Evolutionary conservation across 108 stramenopile species (phyloP).

Genomic region (Phaeodactylum tricornutum): DNA sequence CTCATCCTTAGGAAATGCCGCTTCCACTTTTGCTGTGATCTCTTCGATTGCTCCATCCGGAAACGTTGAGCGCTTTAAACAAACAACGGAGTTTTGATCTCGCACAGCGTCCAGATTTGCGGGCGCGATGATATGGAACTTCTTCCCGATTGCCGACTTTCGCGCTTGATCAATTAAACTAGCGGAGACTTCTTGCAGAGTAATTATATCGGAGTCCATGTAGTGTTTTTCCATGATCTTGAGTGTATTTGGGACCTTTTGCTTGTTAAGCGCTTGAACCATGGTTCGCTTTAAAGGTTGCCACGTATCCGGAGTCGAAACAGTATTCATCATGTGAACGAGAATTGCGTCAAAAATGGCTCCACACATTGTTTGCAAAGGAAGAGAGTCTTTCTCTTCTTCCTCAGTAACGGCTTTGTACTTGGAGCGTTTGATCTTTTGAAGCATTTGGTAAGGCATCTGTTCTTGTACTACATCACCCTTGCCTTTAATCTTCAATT

Average conservation of each 20-base stretch:
- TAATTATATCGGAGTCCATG: constrained; percentile 77
- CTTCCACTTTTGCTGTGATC: constrained; percentile 42
- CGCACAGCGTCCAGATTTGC: constrained; percentile 43
- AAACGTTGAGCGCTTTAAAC: constrained; percentile 49
- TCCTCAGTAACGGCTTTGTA: constrained; percentile 82
- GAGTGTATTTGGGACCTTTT: constrained; percentile 81
- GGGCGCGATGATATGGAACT: constrained; percentile 50
- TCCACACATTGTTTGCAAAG: constrained; percentile 83
- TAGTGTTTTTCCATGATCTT: constrained; percentile 78
- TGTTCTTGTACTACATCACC: constrained; percentile 35
- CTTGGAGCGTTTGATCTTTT: constrained; percentile 80
- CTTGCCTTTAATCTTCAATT: constrained; percentile 45
- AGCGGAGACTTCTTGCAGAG: constrained; percentile 85
- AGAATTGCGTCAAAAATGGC: constrained; percentile 91
- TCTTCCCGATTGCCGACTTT: constrained; percentile 26
- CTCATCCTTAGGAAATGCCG: constrained; percentile 33
- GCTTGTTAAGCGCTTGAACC: constrained; percentile 80
- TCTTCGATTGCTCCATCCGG: constrained; percentile 38
- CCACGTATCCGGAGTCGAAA: constrained; percentile 54
- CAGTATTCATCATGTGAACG: constrained; percentile 89
- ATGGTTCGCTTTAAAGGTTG: constrained; percentile 77
- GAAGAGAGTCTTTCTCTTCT: constrained; percentile 79
- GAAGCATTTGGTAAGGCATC: constrained; percentile 69
- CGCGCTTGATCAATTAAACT: constrained; percentile 74
- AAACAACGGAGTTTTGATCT: constrained; percentile 83